A percentile compares a stretch with the other conserved stretches of the same genome.
These are phyloP conservation scores for Aphanocladium album DNA, from an alignment of 2,329 filamentous ascomycete species.

Conservation along the genomic window DNA sequence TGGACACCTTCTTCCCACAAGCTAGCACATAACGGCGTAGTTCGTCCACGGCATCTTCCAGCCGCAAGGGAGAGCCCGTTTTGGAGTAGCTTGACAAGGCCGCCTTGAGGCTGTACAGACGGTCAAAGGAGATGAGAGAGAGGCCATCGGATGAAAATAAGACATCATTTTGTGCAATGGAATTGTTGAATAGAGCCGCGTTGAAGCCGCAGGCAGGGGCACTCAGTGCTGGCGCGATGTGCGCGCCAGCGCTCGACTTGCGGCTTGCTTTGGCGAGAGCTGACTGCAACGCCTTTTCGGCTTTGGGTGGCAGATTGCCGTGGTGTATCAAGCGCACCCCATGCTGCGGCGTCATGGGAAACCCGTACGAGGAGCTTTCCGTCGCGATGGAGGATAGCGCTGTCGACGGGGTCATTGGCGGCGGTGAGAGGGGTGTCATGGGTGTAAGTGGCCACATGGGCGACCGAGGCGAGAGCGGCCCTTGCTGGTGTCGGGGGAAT, in stretches of 20 bases:
- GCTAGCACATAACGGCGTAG: constrained; percentile 55
- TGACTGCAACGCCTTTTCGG: constrained; percentile 42
- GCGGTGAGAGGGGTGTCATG: constrained; percentile 37
- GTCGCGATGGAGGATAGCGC: constrained; percentile 32
- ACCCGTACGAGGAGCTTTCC: constrained; percentile 30
- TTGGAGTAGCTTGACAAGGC: constrained; percentile 54
- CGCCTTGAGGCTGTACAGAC: constrained; percentile 59
- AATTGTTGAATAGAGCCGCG: constrained; percentile 49
- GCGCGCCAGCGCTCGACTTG: not conserved
- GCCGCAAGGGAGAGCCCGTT: constrained; percentile 36
- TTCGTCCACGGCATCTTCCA: constrained; percentile 60
- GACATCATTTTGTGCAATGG: constrained; percentile 54
- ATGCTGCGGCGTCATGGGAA: constrained; percentile 6
- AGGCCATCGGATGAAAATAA: constrained; percentile 57
- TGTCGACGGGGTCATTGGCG: constrained; percentile 46
- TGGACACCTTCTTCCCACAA: constrained; percentile 44
- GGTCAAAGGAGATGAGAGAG: constrained; percentile 55
- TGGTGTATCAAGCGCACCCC: constrained; percentile 47
- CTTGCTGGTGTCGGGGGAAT: constrained; percentile 24
- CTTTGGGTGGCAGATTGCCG: constrained; percentile 38
- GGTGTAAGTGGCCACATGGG: constrained; percentile 35
- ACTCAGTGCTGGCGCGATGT: constrained; percentile 38
- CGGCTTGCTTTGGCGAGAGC: constrained; percentile 44
- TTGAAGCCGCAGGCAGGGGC: constrained; percentile 42
- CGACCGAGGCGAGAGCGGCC: constrained; percentile 34